Base-by-base conservation (phyloP, 1,284 basidiomycete genomes). In the Ceratobasidium theobromae region DNA sequence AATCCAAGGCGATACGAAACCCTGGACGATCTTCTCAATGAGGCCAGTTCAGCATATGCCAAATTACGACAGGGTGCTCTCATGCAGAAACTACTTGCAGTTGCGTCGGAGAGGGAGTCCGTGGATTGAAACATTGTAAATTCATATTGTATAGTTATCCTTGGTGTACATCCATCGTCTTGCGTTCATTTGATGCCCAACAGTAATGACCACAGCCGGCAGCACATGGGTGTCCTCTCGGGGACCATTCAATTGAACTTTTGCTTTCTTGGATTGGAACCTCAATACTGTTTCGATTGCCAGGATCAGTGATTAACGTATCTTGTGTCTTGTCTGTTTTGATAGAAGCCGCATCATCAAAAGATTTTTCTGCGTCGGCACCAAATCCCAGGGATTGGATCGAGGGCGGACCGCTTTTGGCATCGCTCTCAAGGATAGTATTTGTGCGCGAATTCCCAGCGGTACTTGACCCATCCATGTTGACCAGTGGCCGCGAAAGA, bases 191-290 rank as follows among this genome's bases (percentile, higher is more conserved):
- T 35, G 71, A 71, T 11, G 80, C 80, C 84, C 84, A 87, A 71
- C 85, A 87, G 67, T 78, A 79, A 75, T 87, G 86, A 0, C 86
- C 85, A 76, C 85, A 87, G 0, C 86, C 85, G 60, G 84, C 80
- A n/a, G 84, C 84, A 75, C 86, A 87, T 0, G 79, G 78, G 72
- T 84, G 83, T 3, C 82, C 84, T 6, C 38, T 51, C 14, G 62
- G 49, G 6, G 51, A n/a, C 62, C 62, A 65, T 40, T 65, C 62
- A 9, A 32, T 27, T 18, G 62, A 65, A n/a, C 62, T 45, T 46
- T 53, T 65, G 23, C 49, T 53, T 1, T 65, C 62, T 46, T 65
- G 62, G 25, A 21, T 43, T 21, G 51, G 49, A 9, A 65, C 11
- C 23, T 65, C 62, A 14, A 65, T 43, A 16, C 62, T 65, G 21